phyloP scores from a whole-genome alignment of 1,139 yeast species.

The Saccharomyces hybrid region DNA sequence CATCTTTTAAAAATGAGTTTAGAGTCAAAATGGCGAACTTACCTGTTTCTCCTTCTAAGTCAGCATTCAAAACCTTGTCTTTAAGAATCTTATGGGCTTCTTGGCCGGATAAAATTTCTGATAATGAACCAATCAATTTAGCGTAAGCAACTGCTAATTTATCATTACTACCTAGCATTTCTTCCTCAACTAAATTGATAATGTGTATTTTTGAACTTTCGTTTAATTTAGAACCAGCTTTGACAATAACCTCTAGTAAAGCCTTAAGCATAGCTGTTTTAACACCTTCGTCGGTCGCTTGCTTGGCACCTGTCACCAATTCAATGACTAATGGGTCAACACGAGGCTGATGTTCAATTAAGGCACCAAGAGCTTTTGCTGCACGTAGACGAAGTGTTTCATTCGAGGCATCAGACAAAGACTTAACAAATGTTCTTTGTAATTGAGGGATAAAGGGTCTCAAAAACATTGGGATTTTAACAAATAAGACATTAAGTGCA shows the following conservation, averaged over 20 bases:
- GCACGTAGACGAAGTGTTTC: slow-evolving; percentile 74
- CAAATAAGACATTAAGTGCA: slow-evolving; percentile 71
- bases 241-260: slow-evolving; percentile 69
- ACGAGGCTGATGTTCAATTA: slow-evolving; percentile 84
- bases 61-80: slow-evolving; percentile 46
- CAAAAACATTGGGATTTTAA: slow-evolving; percentile 81
- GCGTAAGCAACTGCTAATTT: slow-evolving; percentile 71
- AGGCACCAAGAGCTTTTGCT: slow-evolving; percentile 81
- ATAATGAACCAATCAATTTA: slow-evolving; percentile 65
- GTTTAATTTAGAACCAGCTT: slow-evolving; percentile 71
- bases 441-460: slow-evolving; percentile 96
- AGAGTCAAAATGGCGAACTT: slow-evolving; percentile 64
- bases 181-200: slow-evolving; percentile 69
- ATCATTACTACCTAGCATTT: slow-evolving; percentile 47
- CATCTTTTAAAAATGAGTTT: slow-evolving; percentile 73
- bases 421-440: slow-evolving; percentile 93
- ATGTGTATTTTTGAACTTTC: slow-evolving; percentile 65
- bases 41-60: slow-evolving; percentile 35
- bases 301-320: slow-evolving; percentile 66
- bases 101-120: slow-evolving; percentile 54
- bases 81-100: slow-evolving; percentile 58
- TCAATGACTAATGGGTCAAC: slow-evolving; percentile 89
- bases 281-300: slow-evolving; percentile 54
- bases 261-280: slow-evolving; percentile 83
- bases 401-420: slow-evolving; percentile 68